Base-by-base conservation (phyloP, 2,329 filamentous ascomycete genomes). In the Cyphellophora attinorum region DNA sequence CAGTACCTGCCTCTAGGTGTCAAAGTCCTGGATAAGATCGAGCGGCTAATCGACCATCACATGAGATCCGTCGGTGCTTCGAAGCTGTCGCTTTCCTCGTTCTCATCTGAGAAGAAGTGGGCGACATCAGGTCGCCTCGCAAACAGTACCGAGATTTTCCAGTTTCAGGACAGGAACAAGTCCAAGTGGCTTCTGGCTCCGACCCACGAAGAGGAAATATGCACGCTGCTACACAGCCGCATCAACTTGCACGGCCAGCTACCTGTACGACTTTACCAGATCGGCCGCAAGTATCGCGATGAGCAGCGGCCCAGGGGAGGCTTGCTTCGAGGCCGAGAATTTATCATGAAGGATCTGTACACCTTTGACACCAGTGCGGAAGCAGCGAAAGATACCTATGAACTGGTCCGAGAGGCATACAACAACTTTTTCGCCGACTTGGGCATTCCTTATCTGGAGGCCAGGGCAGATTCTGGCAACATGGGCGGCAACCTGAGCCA, bases 291-390 rank as follows among this genome's bases (percentile, higher is more conserved):
- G 58, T 98, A 96, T 53, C 77, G 91, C 31, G 91, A 98, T 61
- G 91, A 98, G 59, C 73, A 81, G 37, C 74, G 91, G 16, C 91
- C 91, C 13, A 75, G 91, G 19, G 84, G 93, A 49, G 91, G 91
- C 10, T 67, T 98, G 2, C 66, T 98, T 6, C 78, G 91, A 6
- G 82, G 85, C 1, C 78, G 86, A 41, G 91, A 98, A 52, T 98
- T 98, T 51, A 62, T 85, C 48, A 98, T 98, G 91, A 98, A 98
- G 59, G 91, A 98, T 57, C 71, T 98, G 1, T 98, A 98, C 56
- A 95, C 88, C 0, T 98, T 98, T 52, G 91, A 98, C 52, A 62
- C 70, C 21, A 79, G 70, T 3, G 55, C 67, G 1, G 61, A 72
- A 16, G 63, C 73, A n/a, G 89, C 89, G 2, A 64, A 88, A n/a